Evolutionary conservation across 2,329 filamentous ascomycete genomes (phyloP).

Genomic region (Fusarium temperatum): DNA sequence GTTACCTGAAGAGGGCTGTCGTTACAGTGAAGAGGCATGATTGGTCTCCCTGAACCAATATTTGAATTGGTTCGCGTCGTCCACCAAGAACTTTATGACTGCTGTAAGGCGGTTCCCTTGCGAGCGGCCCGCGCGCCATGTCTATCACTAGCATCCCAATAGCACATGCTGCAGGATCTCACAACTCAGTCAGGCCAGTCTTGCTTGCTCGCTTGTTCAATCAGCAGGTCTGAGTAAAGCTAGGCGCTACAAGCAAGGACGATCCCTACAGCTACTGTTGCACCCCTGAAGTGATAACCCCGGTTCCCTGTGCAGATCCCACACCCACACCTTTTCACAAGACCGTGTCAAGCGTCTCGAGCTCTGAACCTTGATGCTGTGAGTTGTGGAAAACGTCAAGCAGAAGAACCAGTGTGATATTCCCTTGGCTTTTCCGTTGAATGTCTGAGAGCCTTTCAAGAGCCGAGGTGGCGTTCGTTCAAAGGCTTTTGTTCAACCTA

Average conservation of each 20-base stretch:
- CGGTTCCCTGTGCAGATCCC: constrained; percentile 42
- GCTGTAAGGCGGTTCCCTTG: constrained; percentile 26
- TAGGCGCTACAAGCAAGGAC: constrained; percentile 37
- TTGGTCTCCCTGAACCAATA: constrained; percentile 18
- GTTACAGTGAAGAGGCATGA: neutral
- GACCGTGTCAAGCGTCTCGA: constrained; percentile 7
- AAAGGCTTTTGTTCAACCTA: constrained; percentile 39
- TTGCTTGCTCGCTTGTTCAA: constrained; percentile 15
- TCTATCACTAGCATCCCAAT: constrained; percentile 30
- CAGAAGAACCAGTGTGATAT: constrained; percentile 36
- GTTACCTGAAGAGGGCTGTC: constrained; percentile 14
- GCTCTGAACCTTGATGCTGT: neutral
- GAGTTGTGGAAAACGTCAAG: constrained; percentile 14
- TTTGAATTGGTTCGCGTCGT: neutral
- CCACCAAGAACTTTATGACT: constrained; percentile 25
- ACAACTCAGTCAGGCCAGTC: constrained; percentile 18
- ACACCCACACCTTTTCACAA: constrained; percentile 31
- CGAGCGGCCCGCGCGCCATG: constrained; percentile 37
- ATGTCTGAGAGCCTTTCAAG: constrained; percentile 34
- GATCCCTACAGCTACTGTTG: constrained; percentile 34
- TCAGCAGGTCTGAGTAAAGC: constrained; percentile 11
- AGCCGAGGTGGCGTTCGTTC: constrained; percentile 43
- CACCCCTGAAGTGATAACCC: constrained; percentile 37
- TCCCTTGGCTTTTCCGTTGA: constrained; percentile 16
- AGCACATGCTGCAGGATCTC: constrained; percentile 28